Percentiles rank a stretch among this genome's conserved stretches.
Evolutionary conservation across 1,284 basidiomycete genomes (phyloP).

Genomic region (Irpex sp.): DNA sequence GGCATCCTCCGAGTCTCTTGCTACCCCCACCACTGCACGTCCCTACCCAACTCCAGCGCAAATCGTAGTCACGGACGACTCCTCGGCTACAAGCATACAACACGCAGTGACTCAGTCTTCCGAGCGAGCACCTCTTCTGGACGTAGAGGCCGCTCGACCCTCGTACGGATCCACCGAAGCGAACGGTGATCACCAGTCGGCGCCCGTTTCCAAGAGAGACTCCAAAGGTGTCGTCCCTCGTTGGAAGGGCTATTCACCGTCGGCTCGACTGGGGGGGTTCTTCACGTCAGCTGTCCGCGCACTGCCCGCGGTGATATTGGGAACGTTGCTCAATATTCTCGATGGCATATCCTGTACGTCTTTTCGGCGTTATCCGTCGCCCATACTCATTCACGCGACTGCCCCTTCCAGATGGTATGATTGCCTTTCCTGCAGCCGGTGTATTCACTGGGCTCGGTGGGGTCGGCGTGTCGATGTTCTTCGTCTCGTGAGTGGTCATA

Average conservation of each 20-base stretch:
- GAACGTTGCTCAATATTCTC: slow-evolving; percentile 85
- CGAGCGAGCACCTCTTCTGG: neutral
- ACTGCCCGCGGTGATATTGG: slow-evolving; percentile 84
- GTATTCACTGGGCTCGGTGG: slow-evolving; percentile 83
- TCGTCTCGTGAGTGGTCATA: slow-evolving; percentile 60
- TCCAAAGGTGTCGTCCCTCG: slow-evolving; percentile 6
- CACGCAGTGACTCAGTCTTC: neutral
- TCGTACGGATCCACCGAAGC: slow-evolving; percentile 22
- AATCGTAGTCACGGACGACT: neutral
- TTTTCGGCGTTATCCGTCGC: slow-evolving; percentile 10
- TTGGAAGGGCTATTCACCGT: neutral
- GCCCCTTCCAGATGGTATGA: slow-evolving; percentile 64
- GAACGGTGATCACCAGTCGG: slow-evolving; percentile 4
- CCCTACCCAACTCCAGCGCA: neutral
- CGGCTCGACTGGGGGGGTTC: neutral
- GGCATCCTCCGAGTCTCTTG: slow-evolving; percentile 2
- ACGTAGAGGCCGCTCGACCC: slow-evolving; percentile 20
- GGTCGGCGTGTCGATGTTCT: slow-evolving; percentile 94
- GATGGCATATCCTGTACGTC: slow-evolving; percentile 88
- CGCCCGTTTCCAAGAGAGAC: slow-evolving; percentile 17
- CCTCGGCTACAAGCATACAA: neutral
- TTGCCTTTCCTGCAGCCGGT: slow-evolving; percentile 84
- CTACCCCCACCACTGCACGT: slow-evolving; percentile 10
- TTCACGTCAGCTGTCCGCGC: slow-evolving; percentile 41
- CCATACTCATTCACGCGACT: neutral